These are phyloP conservation scores for Crithidia brevicula DNA, from an alignment of 208 protist genomes.

Conservation along the genomic window DNA sequence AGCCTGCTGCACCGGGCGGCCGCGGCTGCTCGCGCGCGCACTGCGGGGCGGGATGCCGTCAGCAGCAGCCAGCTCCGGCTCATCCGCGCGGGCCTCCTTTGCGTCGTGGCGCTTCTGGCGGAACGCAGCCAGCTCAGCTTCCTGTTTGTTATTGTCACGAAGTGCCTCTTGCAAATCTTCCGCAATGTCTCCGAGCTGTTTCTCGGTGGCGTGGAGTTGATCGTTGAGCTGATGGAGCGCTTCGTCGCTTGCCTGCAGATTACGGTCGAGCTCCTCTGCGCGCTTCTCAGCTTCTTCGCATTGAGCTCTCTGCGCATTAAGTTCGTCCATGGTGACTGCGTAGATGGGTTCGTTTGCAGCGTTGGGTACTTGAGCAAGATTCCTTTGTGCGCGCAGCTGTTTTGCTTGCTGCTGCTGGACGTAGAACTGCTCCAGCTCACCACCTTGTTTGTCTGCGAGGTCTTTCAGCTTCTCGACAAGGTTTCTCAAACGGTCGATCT, in stretches of 20 bases:
- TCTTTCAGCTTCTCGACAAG: constrained; percentile 56
- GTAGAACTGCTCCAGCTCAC: constrained; percentile 43
- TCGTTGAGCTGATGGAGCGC: constrained; percentile 18
- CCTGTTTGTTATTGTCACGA: background rate
- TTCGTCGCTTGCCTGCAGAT: constrained; percentile 20
- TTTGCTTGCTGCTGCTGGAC: constrained; percentile 53
- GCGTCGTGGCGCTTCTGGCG: background rate
- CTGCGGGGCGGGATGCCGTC: background rate
- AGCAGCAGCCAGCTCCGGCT: background rate
- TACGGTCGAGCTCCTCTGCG: constrained; percentile 26
- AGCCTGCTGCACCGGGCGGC: background rate
- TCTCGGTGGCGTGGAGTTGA: background rate
- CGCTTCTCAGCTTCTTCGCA: constrained; percentile 21
- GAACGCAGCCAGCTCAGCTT: constrained; percentile 22
- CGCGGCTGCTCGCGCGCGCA: constrained; percentile 5
- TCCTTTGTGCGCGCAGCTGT: constrained; percentile 49
- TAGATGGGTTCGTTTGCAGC: constrained; percentile 40
- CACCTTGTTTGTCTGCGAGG: constrained; percentile 47
- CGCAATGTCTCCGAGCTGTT: background rate
- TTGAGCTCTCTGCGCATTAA: constrained; percentile 27
- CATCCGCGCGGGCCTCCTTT: background rate
- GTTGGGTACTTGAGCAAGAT: constrained; percentile 34
- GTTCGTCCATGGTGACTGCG: constrained; percentile 55
- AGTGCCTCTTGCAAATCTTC: background rate
- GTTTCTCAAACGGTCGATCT: constrained; percentile 48